These are phyloP conservation scores for Dothistroma septosporum DNA, from an alignment of 2,329 filamentous ascomycete species.

Conservation along the genomic window DNA sequence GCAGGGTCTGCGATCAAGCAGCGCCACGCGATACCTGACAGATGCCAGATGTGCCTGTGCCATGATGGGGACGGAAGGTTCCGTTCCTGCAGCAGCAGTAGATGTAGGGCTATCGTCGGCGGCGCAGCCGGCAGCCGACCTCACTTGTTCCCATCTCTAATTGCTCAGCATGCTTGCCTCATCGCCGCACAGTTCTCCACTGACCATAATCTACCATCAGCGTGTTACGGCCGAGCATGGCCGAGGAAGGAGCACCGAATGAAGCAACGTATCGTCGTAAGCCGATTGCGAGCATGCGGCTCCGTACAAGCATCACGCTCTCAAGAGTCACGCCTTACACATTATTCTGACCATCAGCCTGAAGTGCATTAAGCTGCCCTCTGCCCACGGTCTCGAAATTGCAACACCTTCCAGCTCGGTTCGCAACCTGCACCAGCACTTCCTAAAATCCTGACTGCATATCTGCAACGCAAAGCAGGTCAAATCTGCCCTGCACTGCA, in stretches of 20 bases:
- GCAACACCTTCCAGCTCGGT: neutral
- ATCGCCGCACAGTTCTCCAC: neutral
- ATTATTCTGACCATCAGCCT: neutral
- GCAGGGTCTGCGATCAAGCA: neutral
- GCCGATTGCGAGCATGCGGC: too few relatives aligned
- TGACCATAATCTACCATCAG: neutral
- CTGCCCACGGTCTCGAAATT: neutral
- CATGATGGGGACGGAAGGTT: neutral
- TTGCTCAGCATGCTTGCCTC: neutral
- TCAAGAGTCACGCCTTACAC: neutral
- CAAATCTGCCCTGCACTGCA: neutral
- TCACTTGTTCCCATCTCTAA: neutral
- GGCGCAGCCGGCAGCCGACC: neutral
- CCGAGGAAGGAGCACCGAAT: too few relatives aligned
- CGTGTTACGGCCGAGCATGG: too few relatives aligned
- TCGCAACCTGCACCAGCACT: neutral
- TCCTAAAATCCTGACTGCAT: neutral
- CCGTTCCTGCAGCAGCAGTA: neutral
- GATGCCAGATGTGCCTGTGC: neutral
- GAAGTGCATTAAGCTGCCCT: neutral
- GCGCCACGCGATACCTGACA: neutral
- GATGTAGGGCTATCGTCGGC: neutral
- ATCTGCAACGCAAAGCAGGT: neutral
- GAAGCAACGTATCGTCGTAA: too few relatives aligned
- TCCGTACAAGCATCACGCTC: too few relatives aligned